Conservation (phyloP, 139 green algal species). For the Chlorella sp. region DNA sequence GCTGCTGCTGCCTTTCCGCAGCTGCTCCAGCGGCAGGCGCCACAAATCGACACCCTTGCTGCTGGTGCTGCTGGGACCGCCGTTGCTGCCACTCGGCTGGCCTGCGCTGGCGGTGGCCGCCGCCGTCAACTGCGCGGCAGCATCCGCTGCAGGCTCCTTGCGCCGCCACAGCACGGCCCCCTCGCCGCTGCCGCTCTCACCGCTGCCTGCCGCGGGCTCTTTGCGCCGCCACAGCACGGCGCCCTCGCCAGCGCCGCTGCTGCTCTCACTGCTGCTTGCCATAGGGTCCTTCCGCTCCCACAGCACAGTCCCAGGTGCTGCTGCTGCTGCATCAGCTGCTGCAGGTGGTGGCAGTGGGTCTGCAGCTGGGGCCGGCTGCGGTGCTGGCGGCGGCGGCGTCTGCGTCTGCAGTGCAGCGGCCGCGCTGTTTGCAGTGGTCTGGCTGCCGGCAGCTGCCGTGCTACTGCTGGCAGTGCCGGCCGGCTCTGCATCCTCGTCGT, state of each 20-base stretch:
- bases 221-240: slow-evolving; percentile 14
- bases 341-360: too few relatives aligned
- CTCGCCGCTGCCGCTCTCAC: too few relatives aligned
- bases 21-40: slow-evolving; percentile 13
- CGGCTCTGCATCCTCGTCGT: too few relatives aligned
- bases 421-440: too few relatives aligned
- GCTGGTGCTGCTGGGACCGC: neutral
- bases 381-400: neutral
- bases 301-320: neutral
- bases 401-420: neutral
- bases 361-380: neutral
- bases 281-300: neutral
- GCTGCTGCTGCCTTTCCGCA: neutral
- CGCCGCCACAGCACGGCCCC: slow-evolving; percentile 14
- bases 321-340: neutral
- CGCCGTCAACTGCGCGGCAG: neutral
- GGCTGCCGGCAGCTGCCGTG: too few relatives aligned
- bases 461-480: too few relatives aligned
- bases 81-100: neutral
- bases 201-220: too few relatives aligned
- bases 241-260: neutral
- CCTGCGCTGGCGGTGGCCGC: neutral
- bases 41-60: neutral
- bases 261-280: neutral
- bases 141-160: neutral